These are phyloP conservation scores for Candida tropicalis DNA, from an alignment of 1,139 yeast species.

Conservation along the genomic window DNA sequence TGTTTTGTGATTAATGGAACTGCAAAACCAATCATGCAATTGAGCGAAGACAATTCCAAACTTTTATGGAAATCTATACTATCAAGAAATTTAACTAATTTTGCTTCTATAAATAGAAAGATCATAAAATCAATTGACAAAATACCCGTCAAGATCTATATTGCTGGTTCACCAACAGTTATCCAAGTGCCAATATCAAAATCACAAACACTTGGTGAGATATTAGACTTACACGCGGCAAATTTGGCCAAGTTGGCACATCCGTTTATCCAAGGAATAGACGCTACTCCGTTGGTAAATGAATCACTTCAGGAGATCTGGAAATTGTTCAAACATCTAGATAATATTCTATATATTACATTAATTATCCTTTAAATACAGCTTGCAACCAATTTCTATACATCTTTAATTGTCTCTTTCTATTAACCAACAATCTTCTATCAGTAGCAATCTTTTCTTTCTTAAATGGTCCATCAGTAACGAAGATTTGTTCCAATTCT, in stretches of 20 bases:
- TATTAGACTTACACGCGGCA: constrained; percentile 45
- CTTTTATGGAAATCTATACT: constrained; percentile 58
- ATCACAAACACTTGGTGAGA: constrained; percentile 37
- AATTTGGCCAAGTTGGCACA: constrained; percentile 48
- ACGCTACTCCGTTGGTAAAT: constrained; percentile 39
- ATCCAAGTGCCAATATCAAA: constrained; percentile 53
- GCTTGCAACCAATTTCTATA: constrained; percentile 97
- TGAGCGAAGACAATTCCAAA: constrained; percentile 63
- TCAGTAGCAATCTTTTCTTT: constrained; percentile 86
- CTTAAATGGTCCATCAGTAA: constrained; percentile 55
- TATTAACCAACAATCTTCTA: constrained; percentile 83
- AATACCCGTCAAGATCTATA: constrained; percentile 64
- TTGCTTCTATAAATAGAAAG: constrained; percentile 24
- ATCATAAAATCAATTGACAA: constrained; percentile 39
- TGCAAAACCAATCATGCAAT: constrained; percentile 72
- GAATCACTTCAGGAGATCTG: constrained; percentile 57
- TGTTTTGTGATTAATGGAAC: constrained; percentile 73
- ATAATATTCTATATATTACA: constrained; percentile 74
- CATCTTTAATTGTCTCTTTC: constrained; percentile 93
- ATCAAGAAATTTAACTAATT: constrained; percentile 31
- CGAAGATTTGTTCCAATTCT: constrained; percentile 77
- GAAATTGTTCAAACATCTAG: constrained; percentile 58
- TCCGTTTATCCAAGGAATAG: constrained; percentile 68
- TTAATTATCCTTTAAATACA: constrained; percentile 51
- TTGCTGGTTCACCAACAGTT: constrained; percentile 47